phyloP scores from a whole-genome alignment of 176 grass and related monocot species.

The Secale cereale region DNA sequence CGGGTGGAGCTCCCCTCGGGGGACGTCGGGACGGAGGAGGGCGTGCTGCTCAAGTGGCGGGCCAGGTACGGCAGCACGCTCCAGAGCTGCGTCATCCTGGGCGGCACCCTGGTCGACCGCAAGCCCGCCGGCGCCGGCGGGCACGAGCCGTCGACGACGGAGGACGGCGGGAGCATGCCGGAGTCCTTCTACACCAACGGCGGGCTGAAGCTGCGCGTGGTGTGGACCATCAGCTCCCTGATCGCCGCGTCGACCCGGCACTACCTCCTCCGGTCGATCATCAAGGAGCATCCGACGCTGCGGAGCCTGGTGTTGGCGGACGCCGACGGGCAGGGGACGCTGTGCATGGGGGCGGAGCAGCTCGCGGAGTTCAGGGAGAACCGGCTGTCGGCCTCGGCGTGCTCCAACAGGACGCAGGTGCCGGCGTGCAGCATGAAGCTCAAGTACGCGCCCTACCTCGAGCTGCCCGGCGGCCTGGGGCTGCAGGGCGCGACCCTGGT shows the following conservation, averaged over 20 bases:
- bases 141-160: slow-evolving; percentile 5
- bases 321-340: slow-evolving; percentile 57
- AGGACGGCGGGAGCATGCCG: slow-evolving; percentile 80
- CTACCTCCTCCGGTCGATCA: slow-evolving; percentile 75
- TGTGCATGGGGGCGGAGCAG: slow-evolving; percentile 70
- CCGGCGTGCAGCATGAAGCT: slow-evolving; percentile 88
- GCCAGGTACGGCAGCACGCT: slow-evolving; percentile 76
- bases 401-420: slow-evolving; percentile 73
- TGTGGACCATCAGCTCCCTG: slow-evolving; percentile 90
- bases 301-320: slow-evolving; percentile 71
- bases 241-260: slow-evolving; percentile 84
- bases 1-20: slow-evolving; percentile 62
- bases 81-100: slow-evolving; percentile 80
- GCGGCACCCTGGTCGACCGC: slow-evolving; percentile 54
- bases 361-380: slow-evolving; percentile 83
- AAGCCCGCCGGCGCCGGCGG: not conserved
- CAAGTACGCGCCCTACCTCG: slow-evolving; percentile 63
- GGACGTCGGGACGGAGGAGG: slow-evolving; percentile 65
- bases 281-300: slow-evolving; percentile 63
- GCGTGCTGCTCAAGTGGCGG: slow-evolving; percentile 71
- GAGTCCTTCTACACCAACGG: slow-evolving; percentile 94
- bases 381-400: slow-evolving; percentile 49
- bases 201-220: slow-evolving; percentile 83
- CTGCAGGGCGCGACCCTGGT: slow-evolving; percentile 82
- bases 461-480: slow-evolving; percentile 55